Conservation (phyloP, 441 rosid species). For the Hura crepitans region DNA sequence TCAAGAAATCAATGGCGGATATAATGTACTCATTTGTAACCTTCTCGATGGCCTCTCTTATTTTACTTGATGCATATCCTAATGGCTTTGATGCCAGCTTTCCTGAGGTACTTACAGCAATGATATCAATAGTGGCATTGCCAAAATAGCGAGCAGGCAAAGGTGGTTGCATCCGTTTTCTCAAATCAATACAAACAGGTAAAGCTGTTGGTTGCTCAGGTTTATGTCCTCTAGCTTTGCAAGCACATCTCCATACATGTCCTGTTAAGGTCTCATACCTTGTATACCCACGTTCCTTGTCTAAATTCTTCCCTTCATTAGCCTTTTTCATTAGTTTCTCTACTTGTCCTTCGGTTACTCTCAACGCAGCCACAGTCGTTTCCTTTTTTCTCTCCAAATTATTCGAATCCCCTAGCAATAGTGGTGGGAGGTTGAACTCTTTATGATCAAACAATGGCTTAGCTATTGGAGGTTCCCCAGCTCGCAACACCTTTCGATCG, state of each 20-base stretch:
- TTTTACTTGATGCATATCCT: conserved; percentile 34
- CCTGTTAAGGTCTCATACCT: conserved; percentile 52
- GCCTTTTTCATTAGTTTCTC: conserved; percentile 37
- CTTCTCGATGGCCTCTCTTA: conserved; percentile 42
- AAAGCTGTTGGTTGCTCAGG: conserved; percentile 44
- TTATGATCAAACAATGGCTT: conserved; percentile 23
- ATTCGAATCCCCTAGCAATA: conserved; percentile 37
- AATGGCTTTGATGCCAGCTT: conserved; percentile 41
- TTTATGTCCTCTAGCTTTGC: conserved; percentile 49
- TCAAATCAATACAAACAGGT: conserved; percentile 31
- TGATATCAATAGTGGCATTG: conserved; percentile 47
- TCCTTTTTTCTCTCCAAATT: conserved; percentile 35
- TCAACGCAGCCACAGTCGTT: conserved; percentile 41
- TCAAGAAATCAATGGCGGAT: conserved; percentile 41
- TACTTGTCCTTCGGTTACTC: conserved; percentile 35
- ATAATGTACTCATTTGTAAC: conserved; percentile 38
- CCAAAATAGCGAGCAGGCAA: conserved; percentile 34
- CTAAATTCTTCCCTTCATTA: conserved; percentile 4
- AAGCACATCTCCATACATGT: conserved; percentile 51
- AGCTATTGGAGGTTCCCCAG: conserved; percentile 24
- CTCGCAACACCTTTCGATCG: conserved; percentile 37
- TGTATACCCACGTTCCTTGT: conserved; percentile 23
- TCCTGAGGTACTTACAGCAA: conserved; percentile 37
- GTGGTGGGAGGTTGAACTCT: conserved; percentile 42
- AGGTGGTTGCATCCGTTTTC: conserved; percentile 29